Base-by-base conservation (phyloP, 2,329 filamentous ascomycete species). In the Aspergillus alliaceus region DNA sequence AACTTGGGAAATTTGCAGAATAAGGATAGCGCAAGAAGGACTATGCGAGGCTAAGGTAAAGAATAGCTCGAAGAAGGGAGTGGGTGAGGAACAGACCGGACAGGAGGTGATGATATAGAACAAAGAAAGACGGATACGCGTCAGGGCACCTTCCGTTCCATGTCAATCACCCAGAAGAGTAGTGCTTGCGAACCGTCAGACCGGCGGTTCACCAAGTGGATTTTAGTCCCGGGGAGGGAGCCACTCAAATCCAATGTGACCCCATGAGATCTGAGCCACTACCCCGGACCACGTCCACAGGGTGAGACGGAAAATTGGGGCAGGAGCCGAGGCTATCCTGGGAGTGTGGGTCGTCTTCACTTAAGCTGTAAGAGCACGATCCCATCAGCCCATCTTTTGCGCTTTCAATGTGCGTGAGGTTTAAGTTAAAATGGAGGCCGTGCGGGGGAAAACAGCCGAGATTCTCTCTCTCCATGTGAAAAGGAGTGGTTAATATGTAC, bases 161-260 rank as follows among this genome's bases (percentile, higher is more conserved):
- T 27, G 31, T 34, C 14, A 44, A 31, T 22, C 35, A 46, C 54
- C 57, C 29, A 57, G 54, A 59, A 51, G 35, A 56, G 57, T 46
- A 59, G 51, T 20, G 22, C 50, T 59, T 59, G 57, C 57, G 57
- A 59, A 54, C 14, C n/a, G n/a, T n/a, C n/a, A 15, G 25, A 35
- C 37, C 20, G 35, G 40, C 32, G 40, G 22, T 15, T 20, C 20
- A 20, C 24, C 42, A 18, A 18, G 22, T 18, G 24, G 22, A 34
- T 37, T 24, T 22, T 42, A 32, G 48, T 34, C 22, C 40, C 20
- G 31, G 29, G 6, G n/a, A 12, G 14, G 3, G 25, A 11, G 6
- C 24, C 15, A 46, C n/a, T 25, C 42, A 31, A 47, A 18, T 47
- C 31, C 31, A 15, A 31, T n/a, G 27, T 22, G 12, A 44, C 22